A percentile compares a stretch with the other conserved stretches of the same genome.
Evolutionary conservation across 805 yeast genomes (phyloP).

Genomic region (Yarrowia sp.): DNA sequence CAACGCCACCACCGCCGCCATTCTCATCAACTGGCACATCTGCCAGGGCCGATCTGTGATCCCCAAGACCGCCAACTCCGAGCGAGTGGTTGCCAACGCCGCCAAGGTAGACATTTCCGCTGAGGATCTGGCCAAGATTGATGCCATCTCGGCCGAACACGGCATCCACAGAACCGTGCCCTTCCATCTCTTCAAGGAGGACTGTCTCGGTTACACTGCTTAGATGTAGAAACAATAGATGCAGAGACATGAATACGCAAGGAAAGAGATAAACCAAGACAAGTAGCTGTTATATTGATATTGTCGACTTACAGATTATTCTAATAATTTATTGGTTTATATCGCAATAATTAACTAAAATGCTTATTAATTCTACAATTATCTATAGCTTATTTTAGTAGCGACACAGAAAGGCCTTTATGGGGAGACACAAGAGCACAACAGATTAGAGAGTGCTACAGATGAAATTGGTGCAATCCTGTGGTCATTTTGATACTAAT

Average conservation of each 20-base stretch:
- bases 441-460: too few species aligned
- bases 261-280: too few species aligned
- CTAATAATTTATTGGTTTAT: too few species aligned
- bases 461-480: too few species aligned
- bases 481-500: too few species aligned
- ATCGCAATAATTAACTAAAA: too few species aligned
- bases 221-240: neutral
- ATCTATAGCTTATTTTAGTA: too few species aligned
- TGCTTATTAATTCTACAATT: too few species aligned
- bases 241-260: too few species aligned
- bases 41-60: slow-evolving; percentile 65
- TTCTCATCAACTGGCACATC: slow-evolving; percentile 49
- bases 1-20: slow-evolving; percentile 49
- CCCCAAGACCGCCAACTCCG: slow-evolving; percentile 73
- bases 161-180: slow-evolving; percentile 30
- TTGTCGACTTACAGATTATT: neutral
- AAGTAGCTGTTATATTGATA: neutral
- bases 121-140: slow-evolving; percentile 4
- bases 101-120: slow-evolving; percentile 51
- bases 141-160: neutral
- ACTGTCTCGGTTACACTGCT: neutral
- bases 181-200: neutral
- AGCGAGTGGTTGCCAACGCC: slow-evolving; percentile 60
- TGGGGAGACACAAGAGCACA: too few species aligned
- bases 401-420: too few species aligned